Evolutionary conservation across 306 rosid genomes (phyloP).

Genomic region (Quercus ilex): DNA sequence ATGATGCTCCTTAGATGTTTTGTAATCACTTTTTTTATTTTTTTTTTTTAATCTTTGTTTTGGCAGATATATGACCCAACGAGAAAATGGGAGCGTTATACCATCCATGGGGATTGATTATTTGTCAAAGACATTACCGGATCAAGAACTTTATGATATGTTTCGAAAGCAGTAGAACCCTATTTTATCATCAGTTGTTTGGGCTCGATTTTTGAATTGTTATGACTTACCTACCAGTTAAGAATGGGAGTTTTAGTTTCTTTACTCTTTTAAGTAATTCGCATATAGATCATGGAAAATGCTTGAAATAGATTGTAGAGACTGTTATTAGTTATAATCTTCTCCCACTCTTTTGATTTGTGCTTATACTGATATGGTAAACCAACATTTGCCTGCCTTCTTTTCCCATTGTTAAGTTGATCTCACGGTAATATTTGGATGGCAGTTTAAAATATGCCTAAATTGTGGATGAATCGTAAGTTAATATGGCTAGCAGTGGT

Average conservation of each 20-base stretch:
- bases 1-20: background rate
- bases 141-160: background rate
- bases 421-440: no score
- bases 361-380: no score
- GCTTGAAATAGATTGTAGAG: background rate
- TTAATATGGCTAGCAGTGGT: no score
- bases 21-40: background rate
- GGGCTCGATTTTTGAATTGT: background rate
- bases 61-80: conserved; percentile 65
- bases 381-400: no score
- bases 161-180: background rate
- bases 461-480: no score
- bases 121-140: background rate
- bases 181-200: background rate
- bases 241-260: background rate
- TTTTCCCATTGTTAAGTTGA: no score
- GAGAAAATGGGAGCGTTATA: conserved; percentile 69
- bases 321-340: background rate
- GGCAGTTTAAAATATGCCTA: no score
- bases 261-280: background rate
- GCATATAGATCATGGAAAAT: background rate
- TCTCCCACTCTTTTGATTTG: no score
- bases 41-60: background rate
- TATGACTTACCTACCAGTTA: background rate
- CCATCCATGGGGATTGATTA: conserved; percentile 64